phyloP scores from a whole-genome alignment of 768 basidiomycete species.

The Tricholoma matsutake region DNA sequence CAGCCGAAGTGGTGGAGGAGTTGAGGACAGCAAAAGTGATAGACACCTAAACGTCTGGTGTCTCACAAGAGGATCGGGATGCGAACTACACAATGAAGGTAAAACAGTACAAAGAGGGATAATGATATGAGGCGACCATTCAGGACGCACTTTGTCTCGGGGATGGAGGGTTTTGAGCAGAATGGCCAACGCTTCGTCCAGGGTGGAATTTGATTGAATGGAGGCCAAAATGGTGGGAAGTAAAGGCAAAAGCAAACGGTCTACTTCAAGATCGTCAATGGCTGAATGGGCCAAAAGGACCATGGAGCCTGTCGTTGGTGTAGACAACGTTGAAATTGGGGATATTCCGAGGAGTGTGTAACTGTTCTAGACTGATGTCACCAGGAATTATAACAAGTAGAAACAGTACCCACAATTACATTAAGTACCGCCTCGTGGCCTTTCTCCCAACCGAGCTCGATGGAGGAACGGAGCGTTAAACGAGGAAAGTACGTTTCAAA shows the following conservation, averaged over 20 bases:
- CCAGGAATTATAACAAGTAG: neutral
- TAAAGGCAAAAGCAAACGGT: conserved; percentile 27
- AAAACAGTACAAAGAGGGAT: conserved; percentile 48
- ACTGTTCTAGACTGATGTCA: conserved; percentile 27
- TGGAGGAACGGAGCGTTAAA: conserved; percentile 32
- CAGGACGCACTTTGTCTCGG: conserved; percentile 10
- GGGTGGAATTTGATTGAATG: conserved; percentile 48
- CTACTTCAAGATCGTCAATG: conserved; percentile 10
- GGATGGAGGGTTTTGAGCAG: conserved; percentile 40
- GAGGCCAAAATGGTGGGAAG: conserved; percentile 45
- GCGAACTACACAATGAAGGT: conserved; percentile 55
- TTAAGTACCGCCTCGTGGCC: conserved; percentile 36
- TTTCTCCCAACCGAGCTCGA: conserved; percentile 34
- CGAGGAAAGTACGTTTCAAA: conserved; percentile 46
- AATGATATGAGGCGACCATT: conserved; percentile 43
- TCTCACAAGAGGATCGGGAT: conserved; percentile 55
- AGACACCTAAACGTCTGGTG: conserved; percentile 62
- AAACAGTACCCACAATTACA: conserved; percentile 36
- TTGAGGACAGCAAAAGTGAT: conserved; percentile 46
- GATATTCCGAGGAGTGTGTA: conserved; percentile 33
- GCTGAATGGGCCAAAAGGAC: conserved; percentile 36
- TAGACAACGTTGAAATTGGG: conserved; percentile 8
- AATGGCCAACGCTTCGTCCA: conserved; percentile 62
- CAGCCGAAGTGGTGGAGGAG: conserved; percentile 47
- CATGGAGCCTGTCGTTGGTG: conserved; percentile 31